A percentile compares a stretch with the other conserved stretches of the same genome.
Evolutionary conservation across 495 filamentous ascomycete species (phyloP).

Genomic region (Cercophora samala): DNA sequence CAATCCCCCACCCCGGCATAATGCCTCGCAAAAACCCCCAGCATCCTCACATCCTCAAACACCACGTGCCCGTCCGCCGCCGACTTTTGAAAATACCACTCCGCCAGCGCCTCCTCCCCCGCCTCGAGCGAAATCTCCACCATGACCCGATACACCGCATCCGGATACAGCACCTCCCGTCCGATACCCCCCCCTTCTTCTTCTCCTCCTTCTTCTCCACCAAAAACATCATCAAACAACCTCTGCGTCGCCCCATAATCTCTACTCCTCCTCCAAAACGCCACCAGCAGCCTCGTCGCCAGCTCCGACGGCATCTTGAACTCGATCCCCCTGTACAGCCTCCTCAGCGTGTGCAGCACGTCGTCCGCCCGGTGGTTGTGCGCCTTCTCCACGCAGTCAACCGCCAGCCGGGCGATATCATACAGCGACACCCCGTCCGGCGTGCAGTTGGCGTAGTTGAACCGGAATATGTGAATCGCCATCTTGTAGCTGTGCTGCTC

Average conservation of each 20-base stretch:
- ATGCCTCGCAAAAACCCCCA: conserved; percentile 38
- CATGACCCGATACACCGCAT: conserved; percentile 38
- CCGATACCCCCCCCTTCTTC: conserved; percentile 19
- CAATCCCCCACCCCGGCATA: conserved; percentile 47
- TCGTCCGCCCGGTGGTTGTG: conserved; percentile 25
- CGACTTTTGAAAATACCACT: conserved; percentile 26
- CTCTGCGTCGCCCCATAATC: conserved; percentile 26
- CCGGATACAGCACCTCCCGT: conserved; percentile 22
- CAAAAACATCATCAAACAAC: conserved; percentile 31
- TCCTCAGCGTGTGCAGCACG: conserved; percentile 31
- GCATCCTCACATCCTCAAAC: conserved; percentile 28
- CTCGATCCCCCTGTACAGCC: conserved; percentile 16
- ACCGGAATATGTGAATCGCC: conserved; percentile 29
- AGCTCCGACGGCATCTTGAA: conserved; percentile 29
- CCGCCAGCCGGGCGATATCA: conserved; percentile 27
- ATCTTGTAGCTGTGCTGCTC: conserved; percentile 29
- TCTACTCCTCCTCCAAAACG: conserved; percentile 31
- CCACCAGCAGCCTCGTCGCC: conserved; percentile 33
- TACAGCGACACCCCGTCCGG: conserved; percentile 23
- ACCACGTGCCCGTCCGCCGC: conserved; percentile 24
- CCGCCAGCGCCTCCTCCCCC: conserved; percentile 30
- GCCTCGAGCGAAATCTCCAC: conserved; percentile 40
- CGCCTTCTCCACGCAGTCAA: conserved; percentile 30
- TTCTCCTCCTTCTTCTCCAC: no score
- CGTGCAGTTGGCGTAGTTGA: conserved; percentile 28